phyloP scores from a whole-genome alignment of 257 asterid genomes.

The Gynochthodes officinalis region DNA sequence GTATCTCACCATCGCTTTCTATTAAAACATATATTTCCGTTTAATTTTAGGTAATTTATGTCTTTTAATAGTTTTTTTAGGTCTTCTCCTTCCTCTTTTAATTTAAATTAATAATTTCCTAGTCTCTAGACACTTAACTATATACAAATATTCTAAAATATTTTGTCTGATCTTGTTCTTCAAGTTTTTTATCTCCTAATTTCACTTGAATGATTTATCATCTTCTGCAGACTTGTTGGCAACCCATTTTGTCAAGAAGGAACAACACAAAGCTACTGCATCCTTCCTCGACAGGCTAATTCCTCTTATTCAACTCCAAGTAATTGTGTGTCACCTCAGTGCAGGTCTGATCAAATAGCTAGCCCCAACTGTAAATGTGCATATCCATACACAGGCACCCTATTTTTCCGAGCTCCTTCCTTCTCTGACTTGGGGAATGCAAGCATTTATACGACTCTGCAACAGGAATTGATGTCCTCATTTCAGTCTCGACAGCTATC shows the following conservation, averaged over 20 bases:
- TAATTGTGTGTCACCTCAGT: slow-evolving; percentile 44
- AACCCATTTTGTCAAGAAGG: slow-evolving; percentile 57
- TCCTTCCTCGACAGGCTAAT: slow-evolving; percentile 24
- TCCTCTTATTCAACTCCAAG: slow-evolving; percentile 46
- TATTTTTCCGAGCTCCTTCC: slow-evolving; percentile 69
- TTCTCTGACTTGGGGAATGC: slow-evolving; percentile 65
- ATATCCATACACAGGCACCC: slow-evolving; percentile 66
- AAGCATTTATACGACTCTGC: slow-evolving; percentile 36
- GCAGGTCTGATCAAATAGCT: slow-evolving; percentile 36
- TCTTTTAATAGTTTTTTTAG: too few relatives aligned
- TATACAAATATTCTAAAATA: too few relatives aligned
- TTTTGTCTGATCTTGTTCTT: background rate
- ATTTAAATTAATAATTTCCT: too few relatives aligned
- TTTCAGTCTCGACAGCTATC: slow-evolving; percentile 45
- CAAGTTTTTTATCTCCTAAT: background rate
- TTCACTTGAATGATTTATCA: background rate
- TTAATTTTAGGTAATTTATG: too few relatives aligned
- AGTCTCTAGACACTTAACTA: too few relatives aligned
- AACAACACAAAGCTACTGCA: slow-evolving; percentile 41
- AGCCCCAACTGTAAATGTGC: slow-evolving; percentile 80
- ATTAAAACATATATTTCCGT: too few relatives aligned
- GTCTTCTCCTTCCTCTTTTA: too few relatives aligned
- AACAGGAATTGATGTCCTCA: slow-evolving; percentile 36
- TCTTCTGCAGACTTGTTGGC: slow-evolving; percentile 47
- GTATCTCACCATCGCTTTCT: too few relatives aligned